Percentiles rank a stretch among this genome's conserved stretches.
These are phyloP conservation scores for Microcera coccophila DNA, from an alignment of 2,329 filamentous ascomycete genomes.

Conservation along the genomic window DNA sequence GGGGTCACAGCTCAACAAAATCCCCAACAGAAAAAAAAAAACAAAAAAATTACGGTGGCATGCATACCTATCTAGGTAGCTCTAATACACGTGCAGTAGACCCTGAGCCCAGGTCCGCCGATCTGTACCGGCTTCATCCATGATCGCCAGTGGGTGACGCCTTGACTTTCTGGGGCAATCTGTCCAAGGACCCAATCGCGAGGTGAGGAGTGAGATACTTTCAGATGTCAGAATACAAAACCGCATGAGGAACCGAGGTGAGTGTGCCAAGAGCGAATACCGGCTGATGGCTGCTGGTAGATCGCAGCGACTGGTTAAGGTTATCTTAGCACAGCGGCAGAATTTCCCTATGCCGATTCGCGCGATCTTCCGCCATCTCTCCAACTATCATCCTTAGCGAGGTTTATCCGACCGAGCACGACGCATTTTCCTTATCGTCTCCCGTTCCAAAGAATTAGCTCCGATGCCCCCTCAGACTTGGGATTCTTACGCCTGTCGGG, in stretches of 20 bases:
- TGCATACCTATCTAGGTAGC: not conserved
- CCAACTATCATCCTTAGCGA: not conserved
- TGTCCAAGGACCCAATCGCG: too few species aligned
- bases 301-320: not conserved
- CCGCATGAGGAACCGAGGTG: too few species aligned
- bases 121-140: not conserved
- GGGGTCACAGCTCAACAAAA: slow-evolving; percentile 33
- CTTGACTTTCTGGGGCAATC: too few species aligned
- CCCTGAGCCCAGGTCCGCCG: not conserved
- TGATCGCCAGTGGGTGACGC: too few species aligned
- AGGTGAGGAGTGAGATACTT: too few species aligned
- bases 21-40: slow-evolving; percentile 34
- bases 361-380: not conserved
- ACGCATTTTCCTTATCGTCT: too few species aligned
- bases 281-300: too few species aligned
- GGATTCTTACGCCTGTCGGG: not conserved
- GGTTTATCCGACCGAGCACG: not conserved
- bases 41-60: not conserved
- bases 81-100: not conserved
- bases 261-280: too few species aligned
- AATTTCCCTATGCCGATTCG: not conserved
- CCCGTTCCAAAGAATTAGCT: too few species aligned
- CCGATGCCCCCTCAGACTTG: too few species aligned
- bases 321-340: not conserved
- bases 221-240: too few species aligned